A percentile compares a stretch with the other conserved stretches of the same genome.
Evolutionary conservation across 208 protist species (phyloP).

Genomic region (Acanthamoeba royreba): DNA sequence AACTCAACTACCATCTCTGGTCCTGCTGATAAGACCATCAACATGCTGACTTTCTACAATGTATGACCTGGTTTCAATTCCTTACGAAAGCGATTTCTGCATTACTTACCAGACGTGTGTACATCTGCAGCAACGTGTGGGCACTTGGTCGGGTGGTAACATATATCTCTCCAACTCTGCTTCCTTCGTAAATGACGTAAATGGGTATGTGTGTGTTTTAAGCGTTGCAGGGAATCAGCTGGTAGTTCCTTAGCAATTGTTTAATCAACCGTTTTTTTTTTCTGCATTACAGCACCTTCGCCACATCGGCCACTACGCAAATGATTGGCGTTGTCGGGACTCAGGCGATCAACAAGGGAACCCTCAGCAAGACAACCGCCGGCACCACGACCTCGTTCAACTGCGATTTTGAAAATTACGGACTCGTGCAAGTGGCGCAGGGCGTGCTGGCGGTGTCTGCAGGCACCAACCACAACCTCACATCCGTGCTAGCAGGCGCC

Average conservation of each 20-base stretch:
- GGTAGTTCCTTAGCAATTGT: too few species aligned
- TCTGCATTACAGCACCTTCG: not conserved
- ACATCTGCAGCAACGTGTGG: not conserved
- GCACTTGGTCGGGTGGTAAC: not conserved
- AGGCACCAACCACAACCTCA: slow-evolving; percentile 2
- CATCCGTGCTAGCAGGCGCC: not conserved
- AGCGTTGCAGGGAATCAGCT: too few species aligned
- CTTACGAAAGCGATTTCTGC: too few species aligned
- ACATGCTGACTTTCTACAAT: slow-evolving; percentile 25
- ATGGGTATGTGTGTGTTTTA: not conserved
- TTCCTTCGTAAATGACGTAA: not conserved
- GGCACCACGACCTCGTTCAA: not conserved
- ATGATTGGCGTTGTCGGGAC: not conserved
- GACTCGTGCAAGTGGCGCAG: not conserved
- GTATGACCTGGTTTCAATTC: not conserved
- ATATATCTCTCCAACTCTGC: not conserved
- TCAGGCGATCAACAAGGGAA: not conserved
- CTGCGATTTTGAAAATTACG: slow-evolving; percentile 26
- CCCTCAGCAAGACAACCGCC: not conserved
- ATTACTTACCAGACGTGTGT: too few species aligned
- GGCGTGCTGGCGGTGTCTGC: not conserved
- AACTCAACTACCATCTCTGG: not conserved
- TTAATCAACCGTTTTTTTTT: too few species aligned
- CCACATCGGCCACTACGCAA: not conserved
- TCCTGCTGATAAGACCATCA: not conserved